phyloP scores from a whole-genome alignment of 1,139 yeast genomes.

The Magnusiomyces tetraspermus region DNA sequence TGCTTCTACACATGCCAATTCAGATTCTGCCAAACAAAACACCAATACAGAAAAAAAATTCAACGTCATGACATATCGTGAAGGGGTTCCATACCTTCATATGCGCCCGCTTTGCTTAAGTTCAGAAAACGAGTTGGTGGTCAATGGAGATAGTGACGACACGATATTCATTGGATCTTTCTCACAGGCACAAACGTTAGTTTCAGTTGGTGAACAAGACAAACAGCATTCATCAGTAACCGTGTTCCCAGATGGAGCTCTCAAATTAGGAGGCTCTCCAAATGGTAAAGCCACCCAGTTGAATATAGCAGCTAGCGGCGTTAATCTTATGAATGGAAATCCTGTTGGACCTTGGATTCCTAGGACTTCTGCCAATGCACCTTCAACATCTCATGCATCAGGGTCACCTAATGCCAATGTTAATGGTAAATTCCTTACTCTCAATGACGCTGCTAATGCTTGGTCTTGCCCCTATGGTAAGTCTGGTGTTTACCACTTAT shows the following conservation, averaged over 20 bases:
- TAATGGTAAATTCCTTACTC: background rate
- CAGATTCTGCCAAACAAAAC: too few species aligned
- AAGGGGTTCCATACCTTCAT: slow-evolving; percentile 11
- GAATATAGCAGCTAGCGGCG: background rate
- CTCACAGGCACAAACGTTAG: background rate
- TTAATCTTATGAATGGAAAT: background rate
- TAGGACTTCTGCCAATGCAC: background rate
- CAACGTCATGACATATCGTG: slow-evolving; percentile 3
- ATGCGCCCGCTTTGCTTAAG: background rate
- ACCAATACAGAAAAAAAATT: too few species aligned
- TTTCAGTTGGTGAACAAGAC: background rate
- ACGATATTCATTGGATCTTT: background rate
- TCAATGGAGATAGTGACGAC: background rate
- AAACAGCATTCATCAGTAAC: background rate
- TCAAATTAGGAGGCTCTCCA: background rate
- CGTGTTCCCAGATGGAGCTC: background rate
- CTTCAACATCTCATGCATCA: background rate
- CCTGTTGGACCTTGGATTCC: slow-evolving; percentile 7
- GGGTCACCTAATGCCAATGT: background rate
- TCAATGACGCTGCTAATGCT: slow-evolving; percentile 4
- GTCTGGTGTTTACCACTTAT: slow-evolving; percentile 6
- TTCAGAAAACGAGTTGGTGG: background rate
- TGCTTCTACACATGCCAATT: too few species aligned
- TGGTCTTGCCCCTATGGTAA: slow-evolving; percentile 9
- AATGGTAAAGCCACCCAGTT: too few species aligned